Evolutionary conservation across 805 yeast species (phyloP), one percentile per base, ranked within the genome.

Genomic region (Candida chauliodis): DNA sequence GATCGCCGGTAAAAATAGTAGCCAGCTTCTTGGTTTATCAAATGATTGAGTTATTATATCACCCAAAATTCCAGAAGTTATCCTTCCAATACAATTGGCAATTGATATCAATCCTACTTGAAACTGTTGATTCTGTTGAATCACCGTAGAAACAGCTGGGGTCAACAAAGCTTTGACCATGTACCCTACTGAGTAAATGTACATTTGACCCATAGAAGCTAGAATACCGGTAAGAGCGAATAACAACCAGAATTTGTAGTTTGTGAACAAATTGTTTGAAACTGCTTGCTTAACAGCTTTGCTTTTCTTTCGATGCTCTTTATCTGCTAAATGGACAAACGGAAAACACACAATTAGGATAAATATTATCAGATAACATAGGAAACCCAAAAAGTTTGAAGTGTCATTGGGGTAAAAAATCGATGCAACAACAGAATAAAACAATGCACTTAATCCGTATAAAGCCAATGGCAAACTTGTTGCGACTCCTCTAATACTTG

Each of bases 101-200:
- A 81, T 51, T 2, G 91, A 84, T 4, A 85, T 58, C n/a, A 81
- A 51, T 2, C 86, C 80, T 10, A 85, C 95, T 56, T 85, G 93
- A 22, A 71, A 59, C 38, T 83, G 82, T 55, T 85, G 95, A 40
- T 76, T 69, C 31, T 59, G 57, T 50, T 75, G 83, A 22, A 77
- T 65, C 2, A 31, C 43, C 11, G 34, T 38, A 6, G 47, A 14
- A 5, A 36, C 42, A 3, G 30, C 38, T 4, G 34, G 16, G 2
- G 15, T 18, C 1, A 49, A 28, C 34, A 64, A 45, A 9, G 53
- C 52, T 16, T 48, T 42, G n/a, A 62, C 69, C 53, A 69, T 66
- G 46, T 66, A 69, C 4, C 74, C 74, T 9, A 67, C 72, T 2
- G 71, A 66, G 45, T 68, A 69, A 24, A 69, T 69, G 49, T 68